Evolutionary conservation across 495 filamentous ascomycete species (phyloP), one percentile per base, ranked within the genome.

Genomic region (Endocarpon pusillum): DNA sequence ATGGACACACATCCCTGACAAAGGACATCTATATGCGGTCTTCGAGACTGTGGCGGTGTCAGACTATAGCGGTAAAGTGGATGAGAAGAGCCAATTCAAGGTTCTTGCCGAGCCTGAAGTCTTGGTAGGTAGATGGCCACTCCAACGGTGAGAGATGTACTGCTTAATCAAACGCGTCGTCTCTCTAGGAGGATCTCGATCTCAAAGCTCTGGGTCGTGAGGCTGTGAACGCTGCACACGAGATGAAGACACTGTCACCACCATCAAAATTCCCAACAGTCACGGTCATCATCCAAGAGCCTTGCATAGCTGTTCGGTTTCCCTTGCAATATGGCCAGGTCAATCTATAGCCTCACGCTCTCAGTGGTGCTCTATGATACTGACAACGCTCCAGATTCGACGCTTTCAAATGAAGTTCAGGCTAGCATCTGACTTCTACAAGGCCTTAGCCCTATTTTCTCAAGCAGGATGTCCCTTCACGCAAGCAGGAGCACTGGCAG

Each of bases 351-450:
- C 3, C 21, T 16, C 12, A 21, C n/a, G 37, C 17, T 21, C 8
- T 21, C 12, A 25, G 3, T 14, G 18, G 16, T 22, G 23, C 21
- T 42, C 27, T 28, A 30, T 6, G 11, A 5, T 12, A 19, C 28
- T n/a, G n/a, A n/a, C 23, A 28, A 33, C n/a, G 4, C 5, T 12
- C 19, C 24, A 66, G 62, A 43, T 57, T 23, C 57, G 50, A 22
- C 48, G 62, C n/a, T 45, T 64, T 41, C 62, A 67, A 38, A 35
- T 67, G 1, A 60, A 53, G 34, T 61, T 64, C 37, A 32, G 38
- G 9, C 47, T 41, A 9, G 50, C 49, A 3, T 14, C 36, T 10
- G 56, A 60, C 27, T 66, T 52, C 38, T 38, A 49, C 5, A 44
- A 31, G 11, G 55, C 36, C 7, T 19, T 46, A 24, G 35, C 46